Base-by-base conservation (phyloP, 139 green algal genomes). In the Penium margaritaceum region DNA sequence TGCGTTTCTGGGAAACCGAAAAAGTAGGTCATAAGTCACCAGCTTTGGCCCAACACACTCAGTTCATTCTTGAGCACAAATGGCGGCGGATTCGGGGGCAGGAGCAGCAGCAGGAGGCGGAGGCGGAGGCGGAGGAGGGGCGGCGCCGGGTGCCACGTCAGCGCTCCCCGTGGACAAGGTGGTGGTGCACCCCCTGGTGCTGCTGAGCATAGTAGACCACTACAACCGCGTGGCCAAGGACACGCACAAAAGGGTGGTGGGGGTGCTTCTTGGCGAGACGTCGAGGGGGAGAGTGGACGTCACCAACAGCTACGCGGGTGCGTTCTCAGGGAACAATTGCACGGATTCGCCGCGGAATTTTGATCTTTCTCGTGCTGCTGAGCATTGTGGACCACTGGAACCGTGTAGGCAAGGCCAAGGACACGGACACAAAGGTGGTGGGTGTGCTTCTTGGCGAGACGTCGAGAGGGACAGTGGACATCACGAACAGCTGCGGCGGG, bases 371-470 rank as follows among this genome's bases (percentile, higher is more conserved):
- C 71, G 95, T 98, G 67, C 84, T 99, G 51, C 89, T 99, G 0
- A 91, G 82, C 66, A 93, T 99, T 2, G 92, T 98, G 21, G 95
- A 99, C 74, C 89, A 99, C 75, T 99, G 97, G 85, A 96, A 95
- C 72, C 81, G 95, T 17, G 92, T 96, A n/a, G n/a, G n/a, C n/a
- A n/a, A n/a, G n/a, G 95, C 95, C 14, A 92, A 90, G 72, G 93
- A 98, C 78, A 97, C 91, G 1, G 87, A 84, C 65, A 98, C 97
- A 81, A 88, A 95, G 0, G 90, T 97, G 1, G 84, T 99, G 0
- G 95, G 95, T 19, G 83, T 97, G 2, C 77, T 99, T 35, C 85
- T 99, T 2, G 95, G 95, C 2, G 91, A 96, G 43, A 78, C 76
- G 2, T 85, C 78, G 39, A 94, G 94, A 67, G 93, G 92, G 32